These are phyloP conservation scores for Trichoderma lentiforme DNA, from an alignment of 2,329 filamentous ascomycete genomes.

Conservation along the genomic window DNA sequence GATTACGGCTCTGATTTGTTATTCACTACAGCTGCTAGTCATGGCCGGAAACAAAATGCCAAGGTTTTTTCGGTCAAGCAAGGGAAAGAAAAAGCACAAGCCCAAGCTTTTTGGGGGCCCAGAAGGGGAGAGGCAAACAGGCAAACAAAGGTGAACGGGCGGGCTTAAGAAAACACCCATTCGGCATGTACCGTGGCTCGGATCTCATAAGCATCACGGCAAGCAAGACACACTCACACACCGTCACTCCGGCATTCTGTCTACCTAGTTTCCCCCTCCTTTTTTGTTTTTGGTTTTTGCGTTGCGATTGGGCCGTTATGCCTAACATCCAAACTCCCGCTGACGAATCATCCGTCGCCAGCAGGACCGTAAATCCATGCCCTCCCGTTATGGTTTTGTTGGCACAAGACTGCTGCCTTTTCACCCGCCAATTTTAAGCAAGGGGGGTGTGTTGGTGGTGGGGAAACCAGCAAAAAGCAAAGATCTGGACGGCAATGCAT, in stretches of 20 bases:
- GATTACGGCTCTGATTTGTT: not conserved
- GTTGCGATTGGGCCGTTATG: not conserved
- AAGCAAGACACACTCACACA: not conserved
- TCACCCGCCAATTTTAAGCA: not conserved
- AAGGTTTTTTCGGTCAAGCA: not conserved
- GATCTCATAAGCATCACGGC: not conserved
- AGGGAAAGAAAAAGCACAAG: not conserved
- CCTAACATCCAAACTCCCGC: not conserved
- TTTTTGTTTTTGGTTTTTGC: not conserved
- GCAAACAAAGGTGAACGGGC: not conserved
- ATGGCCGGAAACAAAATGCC: not conserved
- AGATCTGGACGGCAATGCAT: not conserved
- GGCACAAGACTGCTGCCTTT: not conserved
- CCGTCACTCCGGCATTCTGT: not conserved
- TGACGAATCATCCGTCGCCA: slow-evolving; percentile 11
- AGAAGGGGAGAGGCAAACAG: not conserved
- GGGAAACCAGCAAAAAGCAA: not conserved
- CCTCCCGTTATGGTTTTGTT: not conserved
- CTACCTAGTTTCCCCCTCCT: not conserved
- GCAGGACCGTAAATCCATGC: not conserved
- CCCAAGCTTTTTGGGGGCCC: not conserved
- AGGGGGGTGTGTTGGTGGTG: not conserved
- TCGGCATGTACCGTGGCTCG: not conserved
- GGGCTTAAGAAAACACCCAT: not conserved
- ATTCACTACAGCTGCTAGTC: not conserved